Evolutionary conservation across 805 yeast species (phyloP), one percentile per base, ranked within the genome.

Genomic region (Metschnikowia noctiluminum): DNA sequence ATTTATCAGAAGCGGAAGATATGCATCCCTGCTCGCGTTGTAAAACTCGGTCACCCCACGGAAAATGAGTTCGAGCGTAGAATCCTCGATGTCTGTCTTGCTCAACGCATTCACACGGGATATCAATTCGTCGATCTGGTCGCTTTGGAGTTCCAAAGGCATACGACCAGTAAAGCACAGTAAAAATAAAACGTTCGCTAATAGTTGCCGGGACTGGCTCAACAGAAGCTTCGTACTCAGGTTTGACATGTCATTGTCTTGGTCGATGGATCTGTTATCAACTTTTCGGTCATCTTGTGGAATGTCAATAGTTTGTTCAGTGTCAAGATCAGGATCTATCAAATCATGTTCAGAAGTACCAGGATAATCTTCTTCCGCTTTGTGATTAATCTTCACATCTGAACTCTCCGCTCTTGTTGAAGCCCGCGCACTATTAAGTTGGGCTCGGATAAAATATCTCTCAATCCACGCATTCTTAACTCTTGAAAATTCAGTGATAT

Each of bases 401-500:
- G 10, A 6, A 9, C 13, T 12, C 32, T 9, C 5, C 32, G 32
- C 32, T 9, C 32, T 10, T 30, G 12, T 30, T 30, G 32, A 30
- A 30, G 12, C 32, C 32, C 32, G 32, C 13, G 32, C 16, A 10
- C 34, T 30, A 12, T 14, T 35, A 13, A 44, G 13, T 12, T 37
- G 27, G 12, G 15, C 27, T 35, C 41, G 35, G 7, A 41, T 27
- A 13, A 46, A 39, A 7, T 7, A 8, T 2, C 37, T 15, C 8
- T 26, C 13, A 11, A 70, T 51, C 75, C 74, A 71, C 5, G 56
- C 44, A 46, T 66, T 67, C 52, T 72, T 73, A n/a, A 46, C 43
- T n/a, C 49, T 43, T 3, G 50, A 46, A 45, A 70, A 71, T 1
- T 50, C 37, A 0, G 44, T 39, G 15, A 38, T 53, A 13, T 59